These are phyloP conservation scores for Colletotrichum euphorbiae DNA, from an alignment of 2,329 filamentous ascomycete genomes.

Conservation along the genomic window DNA sequence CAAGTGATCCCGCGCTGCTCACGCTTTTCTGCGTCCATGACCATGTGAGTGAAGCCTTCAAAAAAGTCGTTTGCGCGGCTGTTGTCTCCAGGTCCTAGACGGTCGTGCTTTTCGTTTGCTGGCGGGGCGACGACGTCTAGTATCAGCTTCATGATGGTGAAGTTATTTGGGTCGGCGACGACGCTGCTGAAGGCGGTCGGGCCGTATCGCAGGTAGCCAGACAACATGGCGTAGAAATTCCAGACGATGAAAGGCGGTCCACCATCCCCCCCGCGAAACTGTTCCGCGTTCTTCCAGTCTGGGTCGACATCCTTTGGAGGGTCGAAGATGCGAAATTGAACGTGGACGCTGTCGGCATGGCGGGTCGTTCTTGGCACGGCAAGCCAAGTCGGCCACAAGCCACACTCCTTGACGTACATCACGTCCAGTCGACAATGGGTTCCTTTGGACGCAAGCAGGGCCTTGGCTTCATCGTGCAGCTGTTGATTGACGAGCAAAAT, in stretches of 20 bases:
- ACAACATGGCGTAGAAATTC: conserved; percentile 41
- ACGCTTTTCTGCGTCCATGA: conserved; percentile 32
- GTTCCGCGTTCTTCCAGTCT: conserved; percentile 39
- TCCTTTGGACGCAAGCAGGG: conserved; percentile 31
- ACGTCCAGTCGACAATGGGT: conserved; percentile 39
- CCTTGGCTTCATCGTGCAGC: conserved; percentile 37
- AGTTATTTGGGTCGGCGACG: conserved; percentile 26
- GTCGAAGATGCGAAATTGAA: conserved; percentile 41
- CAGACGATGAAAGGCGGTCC: conserved; percentile 40
- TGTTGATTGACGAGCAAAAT: conserved; percentile 40
- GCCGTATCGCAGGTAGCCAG: conserved; percentile 37
- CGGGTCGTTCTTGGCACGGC: conserved; percentile 38
- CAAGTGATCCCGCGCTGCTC: conserved; percentile 33
- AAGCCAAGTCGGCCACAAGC: conserved; percentile 42
- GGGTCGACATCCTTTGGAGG: conserved; percentile 37
- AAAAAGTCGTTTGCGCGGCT: conserved; percentile 31
- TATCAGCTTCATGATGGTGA: conserved; percentile 37
- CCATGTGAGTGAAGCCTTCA: conserved; percentile 31
- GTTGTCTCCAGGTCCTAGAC: conserved; percentile 32
- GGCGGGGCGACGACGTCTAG: conserved; percentile 39
- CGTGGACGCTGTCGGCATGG: conserved; percentile 36
- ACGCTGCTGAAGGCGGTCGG: conserved; percentile 36
- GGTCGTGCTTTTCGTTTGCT: conserved; percentile 34
- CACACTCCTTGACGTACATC: conserved; percentile 42
- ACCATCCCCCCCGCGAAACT: conserved; percentile 38